phyloP scores from a whole-genome alignment of 192 early-diverging fungal genomes.

The Backusella australiensis region DNA sequence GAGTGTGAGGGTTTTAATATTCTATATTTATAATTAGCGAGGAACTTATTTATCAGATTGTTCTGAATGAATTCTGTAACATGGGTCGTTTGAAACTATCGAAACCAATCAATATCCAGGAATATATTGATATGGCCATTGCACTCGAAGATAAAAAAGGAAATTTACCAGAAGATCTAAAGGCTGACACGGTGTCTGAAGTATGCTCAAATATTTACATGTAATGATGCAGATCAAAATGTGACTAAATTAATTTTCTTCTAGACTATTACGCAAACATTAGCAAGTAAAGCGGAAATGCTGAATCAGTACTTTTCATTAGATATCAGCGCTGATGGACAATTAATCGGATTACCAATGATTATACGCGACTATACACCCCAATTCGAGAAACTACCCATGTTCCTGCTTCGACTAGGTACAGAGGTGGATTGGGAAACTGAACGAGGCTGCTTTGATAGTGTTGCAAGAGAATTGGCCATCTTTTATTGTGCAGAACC shows the following conservation, averaged over 20 bases:
- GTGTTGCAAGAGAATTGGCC: conserved; percentile 65
- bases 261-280: conserved; percentile 44
- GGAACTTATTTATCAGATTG: conserved; percentile 89
- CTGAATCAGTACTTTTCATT: conserved; percentile 89
- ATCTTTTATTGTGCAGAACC: conserved; percentile 62
- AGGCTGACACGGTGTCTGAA: conserved; percentile 51
- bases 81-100: conserved; percentile 76
- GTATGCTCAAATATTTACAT: conserved; percentile 31
- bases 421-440: conserved; percentile 83
- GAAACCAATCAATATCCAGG: conserved; percentile 61
- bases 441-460: conserved; percentile 85
- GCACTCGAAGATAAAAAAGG: conserved; percentile 47
- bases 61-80: conserved; percentile 81
- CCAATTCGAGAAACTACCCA: conserved; percentile 80
- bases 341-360: conserved; percentile 73
- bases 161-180: conserved; percentile 47
- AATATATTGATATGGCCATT: conserved; percentile 70
- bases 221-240: not conserved
- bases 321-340: conserved; percentile 59
- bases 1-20: not conserved
- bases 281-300: conserved; percentile 71
- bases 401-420: conserved; percentile 78
- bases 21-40: conserved; percentile 46
- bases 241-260: not conserved
- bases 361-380: conserved; percentile 80